Evolutionary conservation across 305 asterid species (phyloP).

Genomic region (Fraxinus sp.): DNA sequence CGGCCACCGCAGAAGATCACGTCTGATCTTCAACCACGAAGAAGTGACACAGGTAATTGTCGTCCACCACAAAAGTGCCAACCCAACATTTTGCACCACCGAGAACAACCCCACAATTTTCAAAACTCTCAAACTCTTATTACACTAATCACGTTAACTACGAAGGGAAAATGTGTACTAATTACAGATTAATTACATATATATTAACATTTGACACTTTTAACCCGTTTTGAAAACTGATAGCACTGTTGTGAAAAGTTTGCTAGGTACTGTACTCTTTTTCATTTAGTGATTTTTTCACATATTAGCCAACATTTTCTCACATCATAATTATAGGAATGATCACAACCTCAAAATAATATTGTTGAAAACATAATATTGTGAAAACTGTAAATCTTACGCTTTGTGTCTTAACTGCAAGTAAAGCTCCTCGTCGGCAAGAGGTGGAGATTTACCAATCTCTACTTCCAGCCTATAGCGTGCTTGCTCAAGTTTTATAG

Average conservation of each 20-base stretch:
- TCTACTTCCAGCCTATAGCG: constrained; percentile 87
- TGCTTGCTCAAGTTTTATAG: constrained; percentile 75
- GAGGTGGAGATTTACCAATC: constrained; percentile 96
- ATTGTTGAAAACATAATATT: not conserved
- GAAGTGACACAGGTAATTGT: too few relatives aligned
- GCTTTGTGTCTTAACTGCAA: constrained; percentile 75
- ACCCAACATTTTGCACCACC: too few relatives aligned
- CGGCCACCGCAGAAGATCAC: too few relatives aligned
- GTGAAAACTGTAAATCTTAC: constrained; percentile 40
- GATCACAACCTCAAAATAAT: not conserved
- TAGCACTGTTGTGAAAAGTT: not conserved
- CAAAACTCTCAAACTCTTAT: too few relatives aligned
- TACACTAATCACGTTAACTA: too few relatives aligned
- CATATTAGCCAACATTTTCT: not conserved
- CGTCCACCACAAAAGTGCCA: too few relatives aligned
- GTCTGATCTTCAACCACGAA: too few relatives aligned
- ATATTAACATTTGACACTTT: not conserved
- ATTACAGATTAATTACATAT: too few relatives aligned
- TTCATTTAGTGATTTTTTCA: not conserved
- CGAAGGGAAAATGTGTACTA: too few relatives aligned
- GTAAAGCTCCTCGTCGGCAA: constrained; percentile 81
- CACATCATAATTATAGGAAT: not conserved
- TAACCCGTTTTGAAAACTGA: not conserved
- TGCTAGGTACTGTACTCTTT: not conserved
- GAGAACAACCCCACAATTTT: too few relatives aligned